A percentile compares a stretch with the other conserved stretches of the same genome.
Evolutionary conservation across 306 rosid genomes (phyloP).

Genomic region (Vachellia collinsii): DNA sequence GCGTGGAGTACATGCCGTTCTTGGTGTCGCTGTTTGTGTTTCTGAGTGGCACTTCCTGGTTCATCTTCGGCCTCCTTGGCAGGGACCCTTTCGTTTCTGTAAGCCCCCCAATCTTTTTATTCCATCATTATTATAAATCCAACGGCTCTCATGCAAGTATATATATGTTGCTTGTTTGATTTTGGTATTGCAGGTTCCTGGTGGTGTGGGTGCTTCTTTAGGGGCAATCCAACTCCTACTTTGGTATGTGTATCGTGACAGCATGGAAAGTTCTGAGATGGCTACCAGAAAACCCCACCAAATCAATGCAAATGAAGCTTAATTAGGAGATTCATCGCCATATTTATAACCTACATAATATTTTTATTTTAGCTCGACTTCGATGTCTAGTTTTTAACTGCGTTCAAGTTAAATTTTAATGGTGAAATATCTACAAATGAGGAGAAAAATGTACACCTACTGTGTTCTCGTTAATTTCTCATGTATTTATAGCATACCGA

Average conservation of each 20-base stretch:
- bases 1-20: slow-evolving; percentile 11
- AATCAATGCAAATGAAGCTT: slow-evolving; percentile 16
- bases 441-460: neutral
- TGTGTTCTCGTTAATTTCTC: neutral
- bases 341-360: neutral
- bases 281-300: slow-evolving; percentile 42
- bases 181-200: slow-evolving; percentile 32
- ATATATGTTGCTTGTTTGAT: neutral
- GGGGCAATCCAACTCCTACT: slow-evolving; percentile 58
- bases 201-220: slow-evolving; percentile 60
- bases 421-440: neutral
- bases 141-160: no score
- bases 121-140: neutral
- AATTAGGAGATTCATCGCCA: neutral
- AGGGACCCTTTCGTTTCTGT: slow-evolving; percentile 10
- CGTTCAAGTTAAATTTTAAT: neutral
- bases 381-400: neutral
- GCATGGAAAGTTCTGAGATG: slow-evolving; percentile 26
- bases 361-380: neutral
- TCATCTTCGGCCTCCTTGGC: slow-evolving; percentile 1
- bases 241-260: slow-evolving; percentile 54
- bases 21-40: slow-evolving; percentile 4
- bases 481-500: neutral
- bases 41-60: slow-evolving; percentile 15
- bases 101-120: neutral